Conservation (phyloP, 1,139 yeast species). For the Suhomyces terraborum region DNA sequence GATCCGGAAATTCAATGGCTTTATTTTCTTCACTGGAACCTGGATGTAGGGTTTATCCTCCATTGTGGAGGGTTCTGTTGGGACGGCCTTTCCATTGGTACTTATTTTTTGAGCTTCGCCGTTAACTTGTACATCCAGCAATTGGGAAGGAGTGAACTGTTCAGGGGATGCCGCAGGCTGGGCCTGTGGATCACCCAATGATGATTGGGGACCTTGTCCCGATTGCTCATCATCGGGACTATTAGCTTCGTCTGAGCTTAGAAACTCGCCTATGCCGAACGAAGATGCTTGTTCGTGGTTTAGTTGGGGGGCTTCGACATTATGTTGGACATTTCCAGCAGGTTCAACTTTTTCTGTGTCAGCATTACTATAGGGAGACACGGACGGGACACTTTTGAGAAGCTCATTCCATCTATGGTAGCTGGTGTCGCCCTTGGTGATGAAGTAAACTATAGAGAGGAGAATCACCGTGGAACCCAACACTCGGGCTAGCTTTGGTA, state of each 20-base stretch:
- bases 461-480: background rate
- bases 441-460: background rate
- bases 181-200: too few relatives aligned
- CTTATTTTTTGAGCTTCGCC: background rate
- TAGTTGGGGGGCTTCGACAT: background rate
- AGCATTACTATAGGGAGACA: background rate
- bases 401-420: background rate
- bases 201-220: too few relatives aligned
- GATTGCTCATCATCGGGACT: too few relatives aligned
- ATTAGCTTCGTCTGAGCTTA: too few relatives aligned
- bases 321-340: background rate
- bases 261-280: too few relatives aligned
- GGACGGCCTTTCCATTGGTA: too few relatives aligned
- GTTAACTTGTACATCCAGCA: too few relatives aligned
- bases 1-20: conserved; percentile 31
- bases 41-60: conserved; percentile 22
- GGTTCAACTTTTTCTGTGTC: background rate
- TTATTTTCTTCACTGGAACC: conserved; percentile 17
- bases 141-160: background rate
- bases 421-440: background rate
- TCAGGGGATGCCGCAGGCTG: too few relatives aligned
- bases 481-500: conserved; percentile 1
- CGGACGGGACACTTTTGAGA: background rate
- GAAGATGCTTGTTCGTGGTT: too few relatives aligned
- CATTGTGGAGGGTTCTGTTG: conserved; percentile 19